Base-by-base conservation (phyloP, 495 filamentous ascomycete species). In the Penicillium crystallinum region DNA sequence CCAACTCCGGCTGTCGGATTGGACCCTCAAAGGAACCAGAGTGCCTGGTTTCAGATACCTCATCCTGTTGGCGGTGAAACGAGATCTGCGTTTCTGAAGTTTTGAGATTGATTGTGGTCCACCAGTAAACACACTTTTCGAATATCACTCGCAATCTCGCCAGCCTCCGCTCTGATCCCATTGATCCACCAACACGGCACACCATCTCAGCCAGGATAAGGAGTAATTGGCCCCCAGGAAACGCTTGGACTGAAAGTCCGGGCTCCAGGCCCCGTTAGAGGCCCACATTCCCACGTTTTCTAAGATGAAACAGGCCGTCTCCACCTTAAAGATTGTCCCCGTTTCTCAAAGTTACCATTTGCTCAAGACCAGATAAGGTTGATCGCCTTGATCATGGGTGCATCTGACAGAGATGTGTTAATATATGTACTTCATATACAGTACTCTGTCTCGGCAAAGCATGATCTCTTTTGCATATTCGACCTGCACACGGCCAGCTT, bases 251-350 rank as follows among this genome's bases (percentile, higher is more conserved):
- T 33, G 8, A 9, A 14, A n/a, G 18, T 46, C 49, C 48, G 36
- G 53, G 36, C 53, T 47, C 3, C 12, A 30, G 14, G 18, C 23
- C 7, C 29, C 12, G 37, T 43, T 35, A 35, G 39, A 22, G 53
- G 46, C 19, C 53, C 53, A 54, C 50, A 43, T 30, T 45, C 56
- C 49, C 33, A 35, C 19, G 8, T 27, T 42, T 19, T 49, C 52
- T 43, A 41, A 57, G 17, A 49, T 61, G 61, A 63, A 58, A 61
- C 57, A 55, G 34, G 18, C 46, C 30, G 59, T 52, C 17, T 56
- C 61, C 54, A 57, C 49, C 36, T 34, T 29, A 17, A 30, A 29
- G 27, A 37, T 30, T 49, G 37, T 49, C 37, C 38, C 48, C 10
- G 19, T 44, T 49, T 43, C 4, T 27, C 45, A 29, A 29, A 37